Percentiles rank a stretch among this genome's conserved stretches.
Conservation (phyloP, 345 rosid species). For the Corymbia maculata region DNA sequence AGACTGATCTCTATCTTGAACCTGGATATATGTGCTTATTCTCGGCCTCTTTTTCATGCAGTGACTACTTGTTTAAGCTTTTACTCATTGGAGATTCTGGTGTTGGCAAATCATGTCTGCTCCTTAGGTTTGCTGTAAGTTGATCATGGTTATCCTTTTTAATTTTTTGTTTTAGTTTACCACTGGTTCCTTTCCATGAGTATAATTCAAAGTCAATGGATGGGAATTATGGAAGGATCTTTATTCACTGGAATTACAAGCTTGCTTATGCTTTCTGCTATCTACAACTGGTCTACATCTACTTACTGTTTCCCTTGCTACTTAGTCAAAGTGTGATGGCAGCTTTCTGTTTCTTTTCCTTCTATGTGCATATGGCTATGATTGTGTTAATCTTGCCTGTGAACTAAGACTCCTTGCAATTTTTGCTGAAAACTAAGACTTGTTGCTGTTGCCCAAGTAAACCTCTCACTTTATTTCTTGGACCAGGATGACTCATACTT, state of each 20-base stretch:
- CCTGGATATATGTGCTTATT: background rate
- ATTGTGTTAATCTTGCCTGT: background rate
- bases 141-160: background rate
- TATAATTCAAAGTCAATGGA: background rate
- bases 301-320: background rate
- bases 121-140: constrained; percentile 50
- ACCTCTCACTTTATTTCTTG: background rate
- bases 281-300: background rate
- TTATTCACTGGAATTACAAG: background rate
- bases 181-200: background rate
- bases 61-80: constrained; percentile 53
- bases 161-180: background rate
- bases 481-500: constrained; percentile 61
- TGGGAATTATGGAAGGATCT: background rate
- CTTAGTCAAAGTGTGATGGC: background rate
- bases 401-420: background rate
- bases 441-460: background rate
- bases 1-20: background rate
- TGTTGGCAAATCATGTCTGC: constrained; percentile 43
- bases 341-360: background rate
- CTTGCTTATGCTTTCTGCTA: background rate
- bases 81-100: constrained; percentile 45
- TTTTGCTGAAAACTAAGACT: background rate
- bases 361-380: background rate
- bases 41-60: constrained; percentile 1